Conservation (phyloP, 495 filamentous ascomycete species). For the Lasiosphaeria hispida region DNA sequence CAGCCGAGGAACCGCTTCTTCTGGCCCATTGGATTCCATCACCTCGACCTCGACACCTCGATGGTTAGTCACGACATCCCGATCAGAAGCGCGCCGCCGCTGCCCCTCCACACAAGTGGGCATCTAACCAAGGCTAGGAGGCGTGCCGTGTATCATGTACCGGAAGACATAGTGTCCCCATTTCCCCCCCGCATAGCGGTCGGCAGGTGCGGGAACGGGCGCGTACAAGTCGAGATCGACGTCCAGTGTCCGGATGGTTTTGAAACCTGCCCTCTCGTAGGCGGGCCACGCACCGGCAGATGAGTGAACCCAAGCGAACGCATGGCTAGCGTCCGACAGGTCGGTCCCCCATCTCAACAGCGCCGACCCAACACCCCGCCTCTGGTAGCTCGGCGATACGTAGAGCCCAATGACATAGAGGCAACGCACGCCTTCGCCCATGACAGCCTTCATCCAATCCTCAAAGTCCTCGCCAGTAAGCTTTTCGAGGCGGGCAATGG, state of each 20-base stretch:
- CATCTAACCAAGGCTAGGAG: neutral
- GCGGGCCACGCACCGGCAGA: constrained; percentile 1
- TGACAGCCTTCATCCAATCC: constrained; percentile 1
- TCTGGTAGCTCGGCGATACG: constrained; percentile 7
- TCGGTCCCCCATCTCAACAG: constrained; percentile 11
- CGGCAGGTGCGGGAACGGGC: constrained; percentile 3
- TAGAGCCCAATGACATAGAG: constrained; percentile 7
- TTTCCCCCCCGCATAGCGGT: constrained; percentile 7
- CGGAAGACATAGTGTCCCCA: constrained; percentile 15
- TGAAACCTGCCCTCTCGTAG: constrained; percentile 10
- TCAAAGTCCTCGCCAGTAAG: constrained; percentile 1
- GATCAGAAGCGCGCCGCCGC: too few species aligned
- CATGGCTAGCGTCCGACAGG: neutral
- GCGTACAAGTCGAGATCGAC: constrained; percentile 14
- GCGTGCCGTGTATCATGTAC: constrained; percentile 13
- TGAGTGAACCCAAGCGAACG: constrained; percentile 14
- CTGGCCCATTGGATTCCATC: too few species aligned
- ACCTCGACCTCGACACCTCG: too few species aligned
- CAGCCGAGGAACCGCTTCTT: too few species aligned
- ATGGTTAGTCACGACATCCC: too few species aligned
- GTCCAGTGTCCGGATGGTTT: constrained; percentile 1
- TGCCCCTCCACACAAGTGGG: too few species aligned
- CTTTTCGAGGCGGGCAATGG: constrained; percentile 1
- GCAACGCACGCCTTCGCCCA: neutral
- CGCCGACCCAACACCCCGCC: constrained; percentile 9